Conservation (phyloP, 1,284 basidiomycete species). For the Marasmius oreades region DNA sequence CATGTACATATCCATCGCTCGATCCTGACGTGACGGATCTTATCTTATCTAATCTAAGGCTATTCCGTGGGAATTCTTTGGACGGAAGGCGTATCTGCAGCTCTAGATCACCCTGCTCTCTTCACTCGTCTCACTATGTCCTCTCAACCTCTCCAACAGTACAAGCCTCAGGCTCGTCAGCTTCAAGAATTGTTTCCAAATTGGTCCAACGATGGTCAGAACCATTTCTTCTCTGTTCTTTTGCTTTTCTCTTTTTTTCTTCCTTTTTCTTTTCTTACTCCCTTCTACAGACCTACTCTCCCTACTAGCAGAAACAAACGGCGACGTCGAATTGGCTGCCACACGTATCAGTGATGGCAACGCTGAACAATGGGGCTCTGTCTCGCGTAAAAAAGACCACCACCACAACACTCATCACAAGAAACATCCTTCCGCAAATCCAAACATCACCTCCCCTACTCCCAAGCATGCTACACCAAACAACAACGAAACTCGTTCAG, state of each 20-base stretch:
- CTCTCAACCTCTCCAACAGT: conserved; percentile 24
- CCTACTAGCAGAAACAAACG: conserved; percentile 67
- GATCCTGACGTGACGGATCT: not conserved
- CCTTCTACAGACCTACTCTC: conserved; percentile 64
- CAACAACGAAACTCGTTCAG: conserved; percentile 31
- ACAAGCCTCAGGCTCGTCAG: conserved; percentile 48
- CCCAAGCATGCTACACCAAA: conserved; percentile 24
- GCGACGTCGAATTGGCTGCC: conserved; percentile 74
- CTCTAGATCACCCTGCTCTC: not conserved
- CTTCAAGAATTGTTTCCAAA: conserved; percentile 77
- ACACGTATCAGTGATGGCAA: conserved; percentile 78
- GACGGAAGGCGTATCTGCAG: not conserved
- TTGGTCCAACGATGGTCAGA: conserved; percentile 74
- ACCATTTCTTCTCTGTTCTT: conserved; percentile 23
- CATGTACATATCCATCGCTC: not conserved
- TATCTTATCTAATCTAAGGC: not conserved
- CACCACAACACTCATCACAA: conserved; percentile 30
- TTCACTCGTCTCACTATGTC: not conserved
- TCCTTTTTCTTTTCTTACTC: not conserved
- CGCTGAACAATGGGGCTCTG: conserved; percentile 82
- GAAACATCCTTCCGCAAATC: conserved; percentile 8
- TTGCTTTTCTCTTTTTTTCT: conserved; percentile 13
- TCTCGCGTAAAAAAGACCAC: conserved; percentile 87
- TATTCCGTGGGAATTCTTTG: not conserved
- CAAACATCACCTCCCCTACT: conserved; percentile 20